Base-by-base conservation (phyloP, 495 filamentous ascomycete genomes). In the Aspergillus cristatus region DNA sequence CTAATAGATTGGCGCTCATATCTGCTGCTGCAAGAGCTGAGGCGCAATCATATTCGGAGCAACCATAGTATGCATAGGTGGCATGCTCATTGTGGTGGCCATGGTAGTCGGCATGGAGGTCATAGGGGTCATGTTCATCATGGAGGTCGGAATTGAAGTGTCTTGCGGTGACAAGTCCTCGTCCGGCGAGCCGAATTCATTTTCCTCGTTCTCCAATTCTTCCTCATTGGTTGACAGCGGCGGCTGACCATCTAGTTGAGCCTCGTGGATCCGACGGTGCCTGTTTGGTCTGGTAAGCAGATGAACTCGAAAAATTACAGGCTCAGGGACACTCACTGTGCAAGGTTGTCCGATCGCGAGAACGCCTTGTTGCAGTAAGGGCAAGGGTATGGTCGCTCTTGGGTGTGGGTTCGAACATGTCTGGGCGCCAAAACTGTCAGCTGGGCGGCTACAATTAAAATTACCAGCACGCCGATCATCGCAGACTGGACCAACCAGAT, bases 401-500 rank as follows among this genome's bases (percentile, higher is more conserved):
- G 91, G 14, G 91, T 98, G 71, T 98, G 91, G 54, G 91, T 98
- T 61, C 91, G 84, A 62, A 98, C 93, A 72, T 98, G 91, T 70
- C 89, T 95, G 66, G 38, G 50, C 60, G 63, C 56, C 55, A 52
- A n/a, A n/a, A 45, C 60, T 33, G 60, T 69, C 63, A 81, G 73
- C 60, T 60, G 71, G n/a, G 75, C 67, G 72, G 64, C 60, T 76
- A 73, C 51, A 67, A n/a, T n/a, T n/a, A 53, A 78, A 70, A 73
- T 56, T 35, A 48, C 48, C 43, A 47, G 38, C 26, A 20, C 47
- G 56, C 49, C 53, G 42, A 53, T 53, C 30, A 29, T 35, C 25
- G 32, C 37, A 18, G 15, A 33, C 17, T 14, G 17, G 29, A 28
- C 10, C 6, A 29, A 13, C 40, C 40, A 44, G n/a, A 41, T 43